A percentile compares a stretch with the other conserved stretches of the same genome.
Evolutionary conservation across 768 basidiomycete genomes (phyloP).

Genomic region (Leccinum boreale): DNA sequence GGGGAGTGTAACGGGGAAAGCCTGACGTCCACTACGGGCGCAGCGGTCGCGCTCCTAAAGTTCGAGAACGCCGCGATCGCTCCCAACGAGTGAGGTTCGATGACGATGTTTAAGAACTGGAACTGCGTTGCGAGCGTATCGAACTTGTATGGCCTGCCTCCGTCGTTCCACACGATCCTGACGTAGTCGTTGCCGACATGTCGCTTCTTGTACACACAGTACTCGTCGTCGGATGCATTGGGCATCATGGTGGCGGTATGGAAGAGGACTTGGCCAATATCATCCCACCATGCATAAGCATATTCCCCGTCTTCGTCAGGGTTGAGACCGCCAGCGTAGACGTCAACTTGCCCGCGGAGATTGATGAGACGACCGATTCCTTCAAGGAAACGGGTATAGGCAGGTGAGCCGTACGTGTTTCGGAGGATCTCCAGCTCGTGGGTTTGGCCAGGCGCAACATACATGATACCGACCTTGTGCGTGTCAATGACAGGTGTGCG

Average conservation of each 20-base stretch:
- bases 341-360: constrained; percentile 84
- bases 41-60: constrained; percentile 29
- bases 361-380: constrained; percentile 87
- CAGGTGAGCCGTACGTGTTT: constrained; percentile 91
- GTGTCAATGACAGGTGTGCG: constrained; percentile 93
- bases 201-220: constrained; percentile 82
- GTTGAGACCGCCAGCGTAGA: constrained; percentile 90
- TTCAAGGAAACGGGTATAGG: constrained; percentile 90
- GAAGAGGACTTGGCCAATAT: constrained; percentile 91
- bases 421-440: constrained; percentile 81
- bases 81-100: constrained; percentile 88
- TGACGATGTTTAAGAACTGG: constrained; percentile 96
- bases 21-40: constrained; percentile 12
- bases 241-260: constrained; percentile 99
- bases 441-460: constrained; percentile 89
- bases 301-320: constrained; percentile 93
- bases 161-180: constrained; percentile 97
- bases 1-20: constrained; percentile 21
- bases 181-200: constrained; percentile 98
- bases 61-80: constrained; percentile 84
- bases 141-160: constrained; percentile 83
- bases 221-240: constrained; percentile 60
- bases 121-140: constrained; percentile 92
- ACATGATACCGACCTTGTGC: constrained; percentile 94
- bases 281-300: constrained; percentile 99